A percentile compares a stretch with the other conserved stretches of the same genome.
Conservation (phyloP, 192 early-diverging fungal species). For the Podila epigama region DNA sequence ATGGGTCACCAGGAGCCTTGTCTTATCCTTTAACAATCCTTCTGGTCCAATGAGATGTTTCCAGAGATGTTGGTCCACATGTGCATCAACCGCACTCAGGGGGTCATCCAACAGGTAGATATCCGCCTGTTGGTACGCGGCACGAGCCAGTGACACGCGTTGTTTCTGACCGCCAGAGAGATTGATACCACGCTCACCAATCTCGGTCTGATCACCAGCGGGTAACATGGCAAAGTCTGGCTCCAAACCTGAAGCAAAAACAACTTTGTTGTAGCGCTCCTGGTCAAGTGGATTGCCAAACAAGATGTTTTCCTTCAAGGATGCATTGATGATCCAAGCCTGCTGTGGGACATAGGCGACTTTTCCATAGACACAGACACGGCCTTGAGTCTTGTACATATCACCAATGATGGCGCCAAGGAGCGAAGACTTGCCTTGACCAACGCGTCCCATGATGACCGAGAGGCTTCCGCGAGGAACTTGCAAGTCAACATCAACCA, state of each 20-base stretch:
- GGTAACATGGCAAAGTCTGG: slow-evolving; percentile 13
- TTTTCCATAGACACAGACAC: slow-evolving; percentile 62
- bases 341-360: slow-evolving; percentile 52
- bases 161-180: slow-evolving; percentile 86
- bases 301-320: slow-evolving; percentile 75
- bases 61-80: slow-evolving; percentile 33
- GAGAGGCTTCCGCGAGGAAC: slow-evolving; percentile 17
- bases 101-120: slow-evolving; percentile 88
- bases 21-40: slow-evolving; percentile 76
- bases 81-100: slow-evolving; percentile 73
- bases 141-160: slow-evolving; percentile 82
- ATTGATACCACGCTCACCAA: slow-evolving; percentile 55
- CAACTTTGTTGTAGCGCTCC: slow-evolving; percentile 58
- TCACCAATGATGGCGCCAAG: slow-evolving; percentile 79
- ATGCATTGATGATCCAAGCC: slow-evolving; percentile 13
- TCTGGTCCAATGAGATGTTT: slow-evolving; percentile 68
- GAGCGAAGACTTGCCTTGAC: slow-evolving; percentile 79
- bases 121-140: slow-evolving; percentile 78
- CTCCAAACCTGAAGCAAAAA: slow-evolving; percentile 1
- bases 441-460: slow-evolving; percentile 15
- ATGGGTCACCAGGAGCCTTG: slow-evolving; percentile 84
- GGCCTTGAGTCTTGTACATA: slow-evolving; percentile 66
- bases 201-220: slow-evolving; percentile 48
- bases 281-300: slow-evolving; percentile 73
- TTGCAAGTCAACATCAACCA: slow-evolving; percentile 38